A percentile compares a stretch with the other conserved stretches of the same genome.
Evolutionary conservation across 2,329 filamentous ascomycete species (phyloP).

Genomic region (Exophiala calicioides): DNA sequence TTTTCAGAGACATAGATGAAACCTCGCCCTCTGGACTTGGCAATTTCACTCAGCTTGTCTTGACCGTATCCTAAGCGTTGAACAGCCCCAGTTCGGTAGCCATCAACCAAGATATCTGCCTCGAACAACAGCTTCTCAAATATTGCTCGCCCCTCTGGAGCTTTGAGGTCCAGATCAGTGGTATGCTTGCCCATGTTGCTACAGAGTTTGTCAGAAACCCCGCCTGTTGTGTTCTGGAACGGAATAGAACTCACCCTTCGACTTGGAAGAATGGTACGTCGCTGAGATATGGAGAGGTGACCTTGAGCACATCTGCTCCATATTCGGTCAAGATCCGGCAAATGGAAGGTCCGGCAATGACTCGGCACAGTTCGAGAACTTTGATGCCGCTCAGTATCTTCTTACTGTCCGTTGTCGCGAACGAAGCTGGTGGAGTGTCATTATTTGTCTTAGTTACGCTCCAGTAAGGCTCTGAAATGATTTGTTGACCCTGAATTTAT

Average conservation of each 20-base stretch:
- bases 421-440: too few relatives aligned
- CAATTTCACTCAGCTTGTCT: constrained; percentile 43
- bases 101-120: constrained; percentile 56
- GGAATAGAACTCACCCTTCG: too few relatives aligned
- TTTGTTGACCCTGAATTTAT: too few relatives aligned
- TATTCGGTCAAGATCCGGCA: constrained; percentile 46
- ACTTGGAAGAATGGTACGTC: too few relatives aligned
- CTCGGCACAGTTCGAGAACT: constrained; percentile 50
- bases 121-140: constrained; percentile 47
- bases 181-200: constrained; percentile 71
- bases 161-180: constrained; percentile 55
- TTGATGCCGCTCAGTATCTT: constrained; percentile 50
- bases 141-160: constrained; percentile 40
- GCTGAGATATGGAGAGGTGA: constrained; percentile 66
- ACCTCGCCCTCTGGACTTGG: constrained; percentile 43
- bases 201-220: too few relatives aligned
- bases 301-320: constrained; percentile 50
- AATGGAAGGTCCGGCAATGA: constrained; percentile 47
- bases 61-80: constrained; percentile 62
- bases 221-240: too few relatives aligned
- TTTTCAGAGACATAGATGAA: constrained; percentile 53
- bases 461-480: too few relatives aligned
- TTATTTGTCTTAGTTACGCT: too few relatives aligned
- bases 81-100: constrained; percentile 51
- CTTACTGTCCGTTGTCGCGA: too few relatives aligned